Percentiles rank a stretch among this genome's conserved stretches.
Evolutionary conservation across 2,329 filamentous ascomycete species (phyloP).

Genomic region (Huntiella decipiens): DNA sequence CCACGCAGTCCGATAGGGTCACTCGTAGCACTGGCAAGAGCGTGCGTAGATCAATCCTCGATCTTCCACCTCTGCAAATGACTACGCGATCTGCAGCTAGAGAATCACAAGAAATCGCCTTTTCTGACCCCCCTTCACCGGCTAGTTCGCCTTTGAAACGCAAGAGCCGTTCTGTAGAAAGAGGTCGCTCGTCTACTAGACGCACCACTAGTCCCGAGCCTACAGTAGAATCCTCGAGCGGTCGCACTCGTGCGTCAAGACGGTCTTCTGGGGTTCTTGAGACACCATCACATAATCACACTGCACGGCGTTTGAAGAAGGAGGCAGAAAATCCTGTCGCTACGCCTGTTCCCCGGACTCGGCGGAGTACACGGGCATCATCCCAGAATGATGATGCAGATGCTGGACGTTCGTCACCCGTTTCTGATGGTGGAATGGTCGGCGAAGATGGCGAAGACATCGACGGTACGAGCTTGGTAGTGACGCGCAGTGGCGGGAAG

Average conservation of each 20-base stretch:
- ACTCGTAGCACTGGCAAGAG: not conserved
- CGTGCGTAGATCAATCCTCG: slow-evolving; percentile 1
- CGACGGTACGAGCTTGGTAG: not conserved
- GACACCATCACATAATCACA: no score
- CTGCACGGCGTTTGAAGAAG: not conserved
- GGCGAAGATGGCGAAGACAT: not conserved
- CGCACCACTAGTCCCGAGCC: not conserved
- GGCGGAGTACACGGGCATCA: not conserved
- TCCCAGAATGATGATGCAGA: not conserved
- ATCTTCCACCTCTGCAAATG: slow-evolving; percentile 8
- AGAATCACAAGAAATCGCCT: not conserved
- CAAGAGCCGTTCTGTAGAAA: not conserved
- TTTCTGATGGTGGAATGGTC: not conserved
- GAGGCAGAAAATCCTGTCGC: not conserved
- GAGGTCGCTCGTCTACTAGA: not conserved
- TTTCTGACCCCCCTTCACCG: slow-evolving; percentile 2
- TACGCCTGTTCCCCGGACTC: not conserved
- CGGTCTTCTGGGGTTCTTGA: no score
- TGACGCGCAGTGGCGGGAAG: slow-evolving; percentile 4
- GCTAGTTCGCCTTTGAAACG: slow-evolving; percentile 3
- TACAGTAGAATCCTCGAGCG: not conserved
- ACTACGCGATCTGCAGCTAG: slow-evolving; percentile 7
- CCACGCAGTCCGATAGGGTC: not conserved
- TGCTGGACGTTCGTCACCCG: not conserved
- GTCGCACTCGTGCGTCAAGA: no score